Base-by-base conservation (phyloP, 495 filamentous ascomycete species). In the Penicillium antarcticum region DNA sequence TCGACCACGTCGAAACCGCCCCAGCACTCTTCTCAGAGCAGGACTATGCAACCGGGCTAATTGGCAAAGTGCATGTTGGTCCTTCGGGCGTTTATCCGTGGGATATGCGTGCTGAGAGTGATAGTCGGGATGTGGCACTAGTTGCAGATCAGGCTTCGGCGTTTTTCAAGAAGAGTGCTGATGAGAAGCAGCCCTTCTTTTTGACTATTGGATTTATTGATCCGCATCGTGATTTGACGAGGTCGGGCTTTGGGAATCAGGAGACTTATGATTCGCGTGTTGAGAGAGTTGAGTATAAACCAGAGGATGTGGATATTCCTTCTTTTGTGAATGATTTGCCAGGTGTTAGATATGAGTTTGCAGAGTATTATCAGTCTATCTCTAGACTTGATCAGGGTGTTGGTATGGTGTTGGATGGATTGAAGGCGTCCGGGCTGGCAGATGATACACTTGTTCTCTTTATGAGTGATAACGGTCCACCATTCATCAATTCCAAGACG, bases 401-500 rank as follows among this genome's bases (percentile, higher is more conserved):
- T 12, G 73, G 72, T 1, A 55, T 73, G 32, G 64, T 78, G 2
- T 34, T 73, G 7, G 58, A 70, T 1, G 66, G 50, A 26, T 52
- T 78, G 23, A 51, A 68, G 19, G 38, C 55, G 2, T 51, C 39
- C 14, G 68, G 64, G 3, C 37, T 73, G 2, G 42, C 50, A 3
- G 55, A 75, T 16, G 62, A 68, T 40, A 78, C 74, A 1, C 49
- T 76, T 0, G 52, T 78, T 21, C 54, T 78, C 8, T 73, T 78
- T 51, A 47, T 69, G 8, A 75, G 72, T 48, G 74, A 78, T 42
- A 78, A 78, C 43, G 74, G 74, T 0, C 66, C 73, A 1, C 73
- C 74, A 1, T 78, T 78, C 53, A 49, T 76, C 37, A 78, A 76
- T 48, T 76, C 73, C 3, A 78, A 78, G 42, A 76, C 73, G 6